Conservation (phyloP, 106 monocot genomes). For the Hemerocallis citrina region DNA sequence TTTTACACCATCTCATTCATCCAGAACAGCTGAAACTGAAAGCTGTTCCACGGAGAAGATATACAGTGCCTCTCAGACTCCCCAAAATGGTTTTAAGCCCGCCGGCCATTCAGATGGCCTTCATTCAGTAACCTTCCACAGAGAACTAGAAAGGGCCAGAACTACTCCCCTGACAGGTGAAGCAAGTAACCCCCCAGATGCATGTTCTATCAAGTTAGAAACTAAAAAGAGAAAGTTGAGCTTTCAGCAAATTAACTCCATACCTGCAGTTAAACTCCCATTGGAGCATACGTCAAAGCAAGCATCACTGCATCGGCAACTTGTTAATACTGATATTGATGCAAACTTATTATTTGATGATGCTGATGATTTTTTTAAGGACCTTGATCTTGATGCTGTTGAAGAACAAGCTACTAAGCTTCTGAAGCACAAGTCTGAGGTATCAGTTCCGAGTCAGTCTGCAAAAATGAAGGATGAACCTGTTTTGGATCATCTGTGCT, state of each 20-base stretch:
- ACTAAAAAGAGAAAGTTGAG: constrained; percentile 77
- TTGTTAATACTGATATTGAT: background rate
- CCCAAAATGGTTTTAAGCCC: constrained; percentile 11
- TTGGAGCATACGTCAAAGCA: background rate
- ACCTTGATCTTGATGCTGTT: constrained; percentile 81
- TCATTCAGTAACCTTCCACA: constrained; percentile 18
- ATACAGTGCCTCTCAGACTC: constrained; percentile 19
- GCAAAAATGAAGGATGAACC: constrained; percentile 3
- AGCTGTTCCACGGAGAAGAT: constrained; percentile 36
- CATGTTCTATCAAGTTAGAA: constrained; percentile 26
- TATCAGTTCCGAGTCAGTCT: background rate
- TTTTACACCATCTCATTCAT: constrained; percentile 18
- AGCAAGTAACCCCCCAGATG: constrained; percentile 7
- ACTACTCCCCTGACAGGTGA: constrained; percentile 12
- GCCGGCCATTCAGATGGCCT: constrained; percentile 6
- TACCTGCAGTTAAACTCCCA: background rate
- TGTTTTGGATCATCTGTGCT: constrained; percentile 9
- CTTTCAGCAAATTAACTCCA: constrained; percentile 28
- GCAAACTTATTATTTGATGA: constrained; percentile 36
- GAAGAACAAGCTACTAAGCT: constrained; percentile 77
- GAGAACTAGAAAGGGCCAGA: constrained; percentile 7
- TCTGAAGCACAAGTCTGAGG: constrained; percentile 30
- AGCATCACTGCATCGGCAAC: background rate
- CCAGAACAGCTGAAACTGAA: constrained; percentile 23
- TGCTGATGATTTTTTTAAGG: constrained; percentile 79